Evolutionary conservation across 2,329 filamentous ascomycete species (phyloP).

Genomic region (Ascochyta koolunga): DNA sequence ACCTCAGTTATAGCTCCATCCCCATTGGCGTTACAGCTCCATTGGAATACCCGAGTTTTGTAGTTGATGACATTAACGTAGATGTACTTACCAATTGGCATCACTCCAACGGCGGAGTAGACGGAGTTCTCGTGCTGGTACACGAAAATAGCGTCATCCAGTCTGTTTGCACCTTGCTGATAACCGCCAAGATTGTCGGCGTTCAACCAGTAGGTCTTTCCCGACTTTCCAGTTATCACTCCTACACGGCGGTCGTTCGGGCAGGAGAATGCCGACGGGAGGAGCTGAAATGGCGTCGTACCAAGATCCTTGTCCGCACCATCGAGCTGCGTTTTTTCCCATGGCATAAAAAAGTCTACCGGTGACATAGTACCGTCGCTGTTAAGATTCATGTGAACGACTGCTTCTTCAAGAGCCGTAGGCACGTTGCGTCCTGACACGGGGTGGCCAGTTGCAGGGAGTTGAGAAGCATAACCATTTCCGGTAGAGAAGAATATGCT

Average conservation of each 20-base stretch:
- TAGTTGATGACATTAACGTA: conserved; percentile 61
- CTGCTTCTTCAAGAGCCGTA: conserved; percentile 56
- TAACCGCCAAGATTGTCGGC: conserved; percentile 59
- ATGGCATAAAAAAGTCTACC: conserved; percentile 60
- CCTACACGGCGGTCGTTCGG: conserved; percentile 55
- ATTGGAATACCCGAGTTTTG: conserved; percentile 64
- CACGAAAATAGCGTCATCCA: conserved; percentile 53
- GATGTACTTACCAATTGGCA: conserved; percentile 56
- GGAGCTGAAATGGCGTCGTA: conserved; percentile 53
- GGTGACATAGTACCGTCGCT: conserved; percentile 52
- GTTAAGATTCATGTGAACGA: conserved; percentile 56
- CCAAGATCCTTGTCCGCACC: conserved; percentile 59
- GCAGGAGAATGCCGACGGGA: conserved; percentile 54
- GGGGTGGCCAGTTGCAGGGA: conserved; percentile 47
- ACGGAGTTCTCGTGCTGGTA: conserved; percentile 58
- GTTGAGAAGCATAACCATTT: conserved; percentile 58
- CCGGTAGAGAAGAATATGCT: conserved; percentile 57
- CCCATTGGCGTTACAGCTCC: conserved; percentile 57
- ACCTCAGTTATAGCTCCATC: conserved; percentile 62
- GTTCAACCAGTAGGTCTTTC: conserved; percentile 59
- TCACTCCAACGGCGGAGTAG: conserved; percentile 56
- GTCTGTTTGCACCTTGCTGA: conserved; percentile 51
- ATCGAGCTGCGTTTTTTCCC: conserved; percentile 57
- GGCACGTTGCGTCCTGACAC: conserved; percentile 55
- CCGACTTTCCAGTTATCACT: conserved; percentile 57